Base-by-base conservation (phyloP, 495 filamentous ascomycete genomes). In the Talaromyces nanjingensis region DNA sequence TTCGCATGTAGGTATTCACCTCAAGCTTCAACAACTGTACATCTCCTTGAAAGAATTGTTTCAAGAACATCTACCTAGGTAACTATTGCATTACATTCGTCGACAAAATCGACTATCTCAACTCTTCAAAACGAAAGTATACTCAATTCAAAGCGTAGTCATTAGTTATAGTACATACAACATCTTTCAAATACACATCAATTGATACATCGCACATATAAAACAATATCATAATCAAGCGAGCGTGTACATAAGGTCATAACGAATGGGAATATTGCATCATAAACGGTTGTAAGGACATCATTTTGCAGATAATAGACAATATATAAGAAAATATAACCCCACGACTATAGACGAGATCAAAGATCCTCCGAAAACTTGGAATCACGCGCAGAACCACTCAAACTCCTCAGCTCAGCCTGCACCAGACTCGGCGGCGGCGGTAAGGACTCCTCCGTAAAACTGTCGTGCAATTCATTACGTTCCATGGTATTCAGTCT, bases 311-410 rank as follows among this genome's bases (percentile, higher is more conserved):
- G 6, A 45, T 1, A 49, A 1, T 1, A 11, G 2, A 49, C n/a
- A 49, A 49, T 7, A 49, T 18, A 49, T 9, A 47, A 49, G 6
- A 49, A 49, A 22, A 18, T 37, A 49, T 9, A 49, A 20, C 18
- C 45, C 8, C 6, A 20, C 6, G 16, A 18, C 12, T 16, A 45
- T 0, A 45, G n/a, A 20, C 45, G 1, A 49, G 24, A 68, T 75
- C 64, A 79, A 59, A 84, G 63, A 68, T 81, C 77, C 60, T 84
- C 81, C 5, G 76, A 78, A 63, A 84, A 84, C 53, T 76, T 73
- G 8, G 79, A 82, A 63, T 82, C 80, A 6, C 81, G 73, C 14
- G 65, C 72, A 14, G 62, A 64, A 37, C 75, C 70, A 69, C 75
- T 79, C 58, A 71, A 69, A 49, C 70, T 75, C 14, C 59, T 34